Evolutionary conservation across 148 eudicot genomes (phyloP).

Genomic region (Beta vulgaris): DNA sequence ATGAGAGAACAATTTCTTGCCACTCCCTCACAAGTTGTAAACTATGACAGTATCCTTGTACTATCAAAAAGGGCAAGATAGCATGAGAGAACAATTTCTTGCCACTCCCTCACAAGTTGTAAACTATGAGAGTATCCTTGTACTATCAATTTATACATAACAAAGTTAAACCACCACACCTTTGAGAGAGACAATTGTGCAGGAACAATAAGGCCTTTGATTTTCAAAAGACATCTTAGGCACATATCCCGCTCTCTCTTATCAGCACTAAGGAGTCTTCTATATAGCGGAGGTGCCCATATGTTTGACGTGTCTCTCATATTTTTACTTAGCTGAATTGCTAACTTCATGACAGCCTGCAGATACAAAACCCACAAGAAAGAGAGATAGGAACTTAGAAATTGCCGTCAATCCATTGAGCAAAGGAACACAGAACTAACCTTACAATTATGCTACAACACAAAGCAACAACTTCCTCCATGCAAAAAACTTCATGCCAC

Average conservation of each 20-base stretch:
- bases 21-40: neutral
- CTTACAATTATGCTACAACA: neutral
- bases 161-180: slow-evolving; percentile 32
- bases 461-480: neutral
- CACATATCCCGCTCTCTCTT: slow-evolving; percentile 80
- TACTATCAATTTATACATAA: neutral
- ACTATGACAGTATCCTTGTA: neutral
- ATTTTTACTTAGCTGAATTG: slow-evolving; percentile 49
- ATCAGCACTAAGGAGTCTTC: slow-evolving; percentile 73
- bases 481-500: neutral
- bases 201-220: slow-evolving; percentile 50
- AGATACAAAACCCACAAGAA: neutral
- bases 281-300: slow-evolving; percentile 80
- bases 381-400: slow-evolving; percentile 7
- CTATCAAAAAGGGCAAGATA: neutral
- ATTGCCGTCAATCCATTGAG: neutral
- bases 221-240: slow-evolving; percentile 69
- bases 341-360: slow-evolving; percentile 74
- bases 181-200: slow-evolving; percentile 58
- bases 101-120: neutral
- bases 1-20: neutral
- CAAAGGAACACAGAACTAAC: neutral
- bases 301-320: slow-evolving; percentile 63
- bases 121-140: neutral
- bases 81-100: neutral